Percentiles rank a stretch among this genome's conserved stretches.
Evolutionary conservation across 2,329 filamentous ascomycete genomes (phyloP).

Genomic region (Lachnellula occidentalis): DNA sequence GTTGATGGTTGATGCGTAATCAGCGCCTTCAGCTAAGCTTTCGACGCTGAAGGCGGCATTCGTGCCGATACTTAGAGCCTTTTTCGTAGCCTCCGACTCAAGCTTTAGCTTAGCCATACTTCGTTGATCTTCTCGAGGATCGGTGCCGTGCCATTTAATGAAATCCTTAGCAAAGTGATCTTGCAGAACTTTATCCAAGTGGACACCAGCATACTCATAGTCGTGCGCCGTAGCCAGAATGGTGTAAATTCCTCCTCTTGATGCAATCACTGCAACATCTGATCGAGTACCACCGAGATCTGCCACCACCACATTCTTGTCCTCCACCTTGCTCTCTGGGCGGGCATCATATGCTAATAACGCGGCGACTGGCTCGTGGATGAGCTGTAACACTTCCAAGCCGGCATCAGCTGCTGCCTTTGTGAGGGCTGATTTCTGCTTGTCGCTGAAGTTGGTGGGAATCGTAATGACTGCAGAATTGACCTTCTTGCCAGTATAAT

Average conservation of each 20-base stretch:
- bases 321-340: constrained; percentile 64
- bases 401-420: constrained; percentile 74
- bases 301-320: constrained; percentile 88
- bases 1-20: constrained; percentile 91
- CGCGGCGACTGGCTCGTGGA: constrained; percentile 84
- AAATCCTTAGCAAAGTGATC: constrained; percentile 99
- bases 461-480: constrained; percentile 93
- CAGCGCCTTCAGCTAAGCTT: constrained; percentile 79
- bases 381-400: constrained; percentile 86
- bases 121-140: constrained; percentile 75
- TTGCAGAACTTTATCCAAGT: constrained; percentile 85
- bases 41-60: constrained; percentile 92
- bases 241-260: constrained; percentile 92
- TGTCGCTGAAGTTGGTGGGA: constrained; percentile 86
- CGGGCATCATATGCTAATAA: constrained; percentile 88
- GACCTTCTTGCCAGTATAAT: constrained; percentile 88
- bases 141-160: constrained; percentile 83
- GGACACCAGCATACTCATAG: constrained; percentile 83
- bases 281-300: constrained; percentile 91
- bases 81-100: constrained; percentile 88
- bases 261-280: constrained; percentile 85
- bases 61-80: constrained; percentile 79
- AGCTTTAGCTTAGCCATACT: constrained; percentile 87
- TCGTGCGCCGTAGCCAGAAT: constrained; percentile 91
- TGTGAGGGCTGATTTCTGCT: constrained; percentile 75